phyloP scores from a whole-genome alignment of 257 asterid species.

The Buddleja alternifolia region DNA sequence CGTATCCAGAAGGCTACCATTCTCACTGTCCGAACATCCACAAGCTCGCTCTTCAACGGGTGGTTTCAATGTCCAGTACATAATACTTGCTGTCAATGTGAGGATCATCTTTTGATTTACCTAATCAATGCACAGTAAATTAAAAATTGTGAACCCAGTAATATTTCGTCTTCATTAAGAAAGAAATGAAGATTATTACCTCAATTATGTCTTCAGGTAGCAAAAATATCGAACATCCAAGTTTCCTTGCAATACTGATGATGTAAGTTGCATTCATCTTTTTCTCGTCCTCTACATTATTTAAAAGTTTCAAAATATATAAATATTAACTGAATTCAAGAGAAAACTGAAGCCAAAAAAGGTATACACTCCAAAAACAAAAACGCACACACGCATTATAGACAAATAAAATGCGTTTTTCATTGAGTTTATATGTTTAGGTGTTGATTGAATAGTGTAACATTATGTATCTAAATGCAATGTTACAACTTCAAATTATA shows the following conservation, averaged over 20 bases:
- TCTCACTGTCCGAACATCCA: slow-evolving; percentile 63
- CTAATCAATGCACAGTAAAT: slow-evolving; percentile 34
- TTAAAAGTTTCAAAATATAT: slow-evolving; percentile 1
- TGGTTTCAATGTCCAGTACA: slow-evolving; percentile 70
- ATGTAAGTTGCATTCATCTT: slow-evolving; percentile 92
- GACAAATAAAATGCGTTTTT: no score
- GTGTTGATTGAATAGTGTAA: no score
- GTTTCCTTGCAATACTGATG: slow-evolving; percentile 93
- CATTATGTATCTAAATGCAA: no score
- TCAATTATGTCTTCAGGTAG: slow-evolving; percentile 93
- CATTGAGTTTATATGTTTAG: no score
- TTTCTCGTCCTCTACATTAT: slow-evolving; percentile 74
- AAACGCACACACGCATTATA: no score
- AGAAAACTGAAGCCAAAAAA: no score
- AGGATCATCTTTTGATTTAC: slow-evolving; percentile 85
- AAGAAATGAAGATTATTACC: slow-evolving; percentile 46
- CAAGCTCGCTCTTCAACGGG: slow-evolving; percentile 47
- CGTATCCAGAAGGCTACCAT: slow-evolving; percentile 55
- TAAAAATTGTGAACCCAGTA: no score
- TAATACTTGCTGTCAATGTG: slow-evolving; percentile 68
- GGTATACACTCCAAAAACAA: no score
- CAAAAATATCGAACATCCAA: slow-evolving; percentile 95
- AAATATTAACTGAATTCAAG: neutral
- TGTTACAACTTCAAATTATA: no score
- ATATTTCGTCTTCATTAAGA: neutral